phyloP scores from a whole-genome alignment of 495 filamentous ascomycete genomes.

The Sabuloglossum arenarium region DNA sequence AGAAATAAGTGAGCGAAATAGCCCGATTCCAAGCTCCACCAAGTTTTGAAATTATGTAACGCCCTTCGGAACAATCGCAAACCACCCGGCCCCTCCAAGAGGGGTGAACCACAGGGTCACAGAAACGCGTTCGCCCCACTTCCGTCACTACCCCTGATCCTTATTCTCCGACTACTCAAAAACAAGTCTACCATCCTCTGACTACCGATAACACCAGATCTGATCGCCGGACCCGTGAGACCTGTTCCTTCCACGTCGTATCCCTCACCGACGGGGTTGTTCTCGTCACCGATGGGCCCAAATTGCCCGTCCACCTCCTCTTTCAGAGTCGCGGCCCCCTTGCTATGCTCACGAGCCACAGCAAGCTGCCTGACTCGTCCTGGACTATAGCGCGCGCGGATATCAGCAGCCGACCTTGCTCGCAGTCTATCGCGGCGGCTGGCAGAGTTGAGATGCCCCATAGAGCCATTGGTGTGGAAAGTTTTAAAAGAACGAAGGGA shows the following conservation, averaged over 20 bases:
- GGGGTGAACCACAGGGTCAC: background rate
- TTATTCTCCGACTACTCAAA: constrained; percentile 29
- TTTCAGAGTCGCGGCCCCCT: background rate
- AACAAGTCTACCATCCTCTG: constrained; percentile 40
- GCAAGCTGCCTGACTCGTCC: background rate
- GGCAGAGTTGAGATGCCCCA: background rate
- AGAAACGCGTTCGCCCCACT: constrained; percentile 1
- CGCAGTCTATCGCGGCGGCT: constrained; percentile 16
- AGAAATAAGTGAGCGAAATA: no score
- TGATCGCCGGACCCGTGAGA: background rate
- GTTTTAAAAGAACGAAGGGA: background rate
- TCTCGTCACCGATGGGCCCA: background rate
- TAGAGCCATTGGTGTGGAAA: background rate
- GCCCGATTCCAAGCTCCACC: no score
- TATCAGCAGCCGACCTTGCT: background rate
- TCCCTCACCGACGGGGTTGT: background rate
- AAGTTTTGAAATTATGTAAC: no score
- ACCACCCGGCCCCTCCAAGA: background rate
- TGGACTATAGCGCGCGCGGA: background rate
- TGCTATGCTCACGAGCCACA: background rate
- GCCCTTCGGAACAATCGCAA: no score
- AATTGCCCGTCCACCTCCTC: background rate
- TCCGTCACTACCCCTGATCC: constrained; percentile 14
- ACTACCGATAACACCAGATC: constrained; percentile 19
- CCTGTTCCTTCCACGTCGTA: constrained; percentile 11